phyloP scores from a whole-genome alignment of 768 basidiomycete genomes.

The Boletus reticulatus region DNA sequence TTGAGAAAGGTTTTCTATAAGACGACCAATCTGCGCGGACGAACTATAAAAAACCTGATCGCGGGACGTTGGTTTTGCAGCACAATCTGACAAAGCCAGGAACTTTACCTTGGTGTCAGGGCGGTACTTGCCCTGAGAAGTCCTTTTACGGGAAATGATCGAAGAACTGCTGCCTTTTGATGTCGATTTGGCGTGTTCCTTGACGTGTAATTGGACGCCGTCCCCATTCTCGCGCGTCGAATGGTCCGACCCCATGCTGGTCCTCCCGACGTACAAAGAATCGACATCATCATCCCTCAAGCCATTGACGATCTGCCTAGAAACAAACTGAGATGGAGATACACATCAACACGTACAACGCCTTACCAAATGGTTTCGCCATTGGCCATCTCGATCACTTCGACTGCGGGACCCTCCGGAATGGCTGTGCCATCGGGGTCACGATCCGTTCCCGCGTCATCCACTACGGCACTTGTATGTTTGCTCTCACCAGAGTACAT shows the following conservation, averaged over 20 bases:
- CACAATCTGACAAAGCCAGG: constrained; percentile 3
- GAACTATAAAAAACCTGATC: constrained; percentile 43
- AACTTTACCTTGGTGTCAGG: constrained; percentile 81
- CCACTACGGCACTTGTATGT: constrained; percentile 33
- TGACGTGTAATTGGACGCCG: constrained; percentile 70
- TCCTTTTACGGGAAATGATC: constrained; percentile 59
- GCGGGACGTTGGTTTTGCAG: constrained; percentile 8
- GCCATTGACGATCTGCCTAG: constrained; percentile 78
- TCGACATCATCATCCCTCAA: constrained; percentile 76
- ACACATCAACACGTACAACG: neutral
- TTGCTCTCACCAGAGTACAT: constrained; percentile 69
- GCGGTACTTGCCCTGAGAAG: constrained; percentile 50
- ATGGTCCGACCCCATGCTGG: constrained; percentile 75
- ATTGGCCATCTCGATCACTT: constrained; percentile 82
- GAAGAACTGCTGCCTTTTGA: constrained; percentile 66
- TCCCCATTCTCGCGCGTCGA: constrained; percentile 47
- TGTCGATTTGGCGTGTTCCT: constrained; percentile 65
- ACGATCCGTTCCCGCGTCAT: constrained; percentile 31
- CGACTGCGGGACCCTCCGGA: constrained; percentile 59
- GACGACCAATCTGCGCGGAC: constrained; percentile 73
- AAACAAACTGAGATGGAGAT: neutral
- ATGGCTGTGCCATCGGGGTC: constrained; percentile 27
- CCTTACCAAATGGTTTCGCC: constrained; percentile 84
- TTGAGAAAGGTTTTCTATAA: constrained; percentile 81
- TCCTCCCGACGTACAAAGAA: constrained; percentile 61